phyloP scores from a whole-genome alignment of 192 early-diverging fungal genomes.

The Linnemannia schmuckeri region DNA sequence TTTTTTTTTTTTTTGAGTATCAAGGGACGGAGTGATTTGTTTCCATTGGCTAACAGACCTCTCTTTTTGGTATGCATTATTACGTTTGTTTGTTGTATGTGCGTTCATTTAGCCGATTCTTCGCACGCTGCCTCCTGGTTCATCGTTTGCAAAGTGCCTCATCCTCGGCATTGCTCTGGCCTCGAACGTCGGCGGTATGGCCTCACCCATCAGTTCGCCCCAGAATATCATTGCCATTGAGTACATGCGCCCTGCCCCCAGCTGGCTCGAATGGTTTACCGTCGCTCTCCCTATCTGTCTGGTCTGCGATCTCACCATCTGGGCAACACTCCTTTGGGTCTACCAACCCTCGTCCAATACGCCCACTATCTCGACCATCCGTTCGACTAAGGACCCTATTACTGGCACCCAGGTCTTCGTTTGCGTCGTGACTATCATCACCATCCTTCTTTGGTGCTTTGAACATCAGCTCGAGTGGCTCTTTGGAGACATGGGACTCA shows the following conservation, averaged over 20 bases:
- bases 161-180: slow-evolving; percentile 98
- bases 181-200: slow-evolving; percentile 97
- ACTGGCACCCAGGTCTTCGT: slow-evolving; percentile 83
- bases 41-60: neutral
- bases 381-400: slow-evolving; percentile 70
- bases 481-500: slow-evolving; percentile 96
- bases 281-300: slow-evolving; percentile 90
- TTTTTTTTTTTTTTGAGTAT: neutral
- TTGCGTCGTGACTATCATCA: slow-evolving; percentile 74
- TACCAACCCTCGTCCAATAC: slow-evolving; percentile 83
- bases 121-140: slow-evolving; percentile 86
- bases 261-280: slow-evolving; percentile 93
- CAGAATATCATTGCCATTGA: slow-evolving; percentile 97
- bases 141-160: slow-evolving; percentile 86
- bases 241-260: slow-evolving; percentile 89
- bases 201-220: slow-evolving; percentile 96
- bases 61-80: slow-evolving; percentile 57
- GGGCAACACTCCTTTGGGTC: slow-evolving; percentile 84
- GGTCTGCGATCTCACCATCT: slow-evolving; percentile 83
- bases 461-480: slow-evolving; percentile 78
- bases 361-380: slow-evolving; percentile 66
- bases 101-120: slow-evolving; percentile 80
- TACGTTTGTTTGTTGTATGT: slow-evolving; percentile 79
- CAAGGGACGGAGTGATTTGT: neutral
- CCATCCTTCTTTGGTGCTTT: slow-evolving; percentile 93